phyloP scores from a whole-genome alignment of 768 basidiomycete genomes.

The Hypholoma sublateritium region DNA sequence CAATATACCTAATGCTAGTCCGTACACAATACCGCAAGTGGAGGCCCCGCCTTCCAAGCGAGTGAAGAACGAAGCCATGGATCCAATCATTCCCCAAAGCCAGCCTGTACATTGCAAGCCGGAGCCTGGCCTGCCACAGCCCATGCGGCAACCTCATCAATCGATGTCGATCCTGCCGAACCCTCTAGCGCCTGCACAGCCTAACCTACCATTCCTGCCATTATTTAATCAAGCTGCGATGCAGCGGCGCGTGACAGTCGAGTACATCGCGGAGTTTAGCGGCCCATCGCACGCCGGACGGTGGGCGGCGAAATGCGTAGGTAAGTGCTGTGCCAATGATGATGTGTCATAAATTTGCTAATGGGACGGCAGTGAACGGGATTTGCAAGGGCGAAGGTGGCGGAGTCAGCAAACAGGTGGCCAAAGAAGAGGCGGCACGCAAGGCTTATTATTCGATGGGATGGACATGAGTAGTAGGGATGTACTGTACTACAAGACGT shows the following conservation, averaged over 20 bases:
- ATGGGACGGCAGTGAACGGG: conserved; percentile 54
- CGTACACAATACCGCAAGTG: conserved; percentile 15
- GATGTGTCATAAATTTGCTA: conserved; percentile 3
- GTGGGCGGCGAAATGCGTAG: conserved; percentile 69
- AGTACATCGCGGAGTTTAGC: conserved; percentile 57
- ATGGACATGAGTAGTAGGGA: conserved; percentile 39
- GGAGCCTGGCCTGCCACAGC: conserved; percentile 25
- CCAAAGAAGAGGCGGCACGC: conserved; percentile 77
- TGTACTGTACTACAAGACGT: conserved; percentile 4
- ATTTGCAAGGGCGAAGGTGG: conserved; percentile 63
- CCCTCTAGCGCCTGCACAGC: conserved; percentile 65
- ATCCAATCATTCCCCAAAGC: conserved; percentile 16
- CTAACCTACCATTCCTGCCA: conserved; percentile 62
- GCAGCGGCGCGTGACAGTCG: conserved; percentile 61
- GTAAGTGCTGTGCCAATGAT: conserved; percentile 33
- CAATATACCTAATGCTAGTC: conserved; percentile 5
- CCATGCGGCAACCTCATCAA: conserved; percentile 14
- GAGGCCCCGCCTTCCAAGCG: conserved; percentile 39
- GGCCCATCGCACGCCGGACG: conserved; percentile 69
- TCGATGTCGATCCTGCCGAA: conserved; percentile 34
- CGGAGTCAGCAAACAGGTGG: conserved; percentile 71
- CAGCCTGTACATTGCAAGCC: conserved; percentile 27
- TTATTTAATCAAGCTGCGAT: conserved; percentile 73
- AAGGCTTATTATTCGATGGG: conserved; percentile 75
- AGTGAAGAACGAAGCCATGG: conserved; percentile 36